Base-by-base conservation (phyloP, 2,329 filamentous ascomycete genomes). In the Akanthomyces uredinophilus region DNA sequence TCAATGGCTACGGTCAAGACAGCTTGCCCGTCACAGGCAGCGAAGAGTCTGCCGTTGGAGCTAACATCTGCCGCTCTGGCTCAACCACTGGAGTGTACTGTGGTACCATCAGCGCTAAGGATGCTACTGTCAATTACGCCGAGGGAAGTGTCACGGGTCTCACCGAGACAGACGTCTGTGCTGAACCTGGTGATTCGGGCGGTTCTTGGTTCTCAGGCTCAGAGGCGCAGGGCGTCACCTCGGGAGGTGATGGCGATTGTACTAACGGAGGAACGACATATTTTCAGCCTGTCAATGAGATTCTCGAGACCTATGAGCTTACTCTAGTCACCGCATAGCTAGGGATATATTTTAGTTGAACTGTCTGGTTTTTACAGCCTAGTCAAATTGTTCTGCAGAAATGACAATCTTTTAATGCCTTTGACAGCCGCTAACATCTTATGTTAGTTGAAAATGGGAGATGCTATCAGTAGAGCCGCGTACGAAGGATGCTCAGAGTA, bases 201-300 rank as follows among this genome's bases (percentile, higher is more conserved):
- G 75, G 75, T 63, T 73, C 75, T 39, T 76, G 68, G 61, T 77
- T 75, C 73, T 68, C 73, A 62, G 75, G 75, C 55, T 52, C 73
- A 60, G 74, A 77, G 71, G 75, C 75, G 63, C 75, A 77, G 71
- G 75, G 75, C 69, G 74, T 77, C 65, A 76, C 74, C 65, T 77
- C 75, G 1, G 75, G 75, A 68, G 75, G 75, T 66, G 73, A 69
- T 54, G 75, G 75, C 50, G 62, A 76, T 73, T 77, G 75, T 71
- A 56, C 44, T n/a, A 47, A 35, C 37, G 75, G 75, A 61, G 74
- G 74, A 37, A 69, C 60, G 0, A 77, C 74, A 63, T 77, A 74
- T 69, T 77, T 76, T 72, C 75, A 77, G 70, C 75, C 75, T 62
- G 72, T 77, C 50, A 75, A 75, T 66, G 71, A 73, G 68, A 76